Base-by-base conservation (phyloP, 371 early-diverging fungal species). In the Paramicrosporidium saccamoebae region DNA sequence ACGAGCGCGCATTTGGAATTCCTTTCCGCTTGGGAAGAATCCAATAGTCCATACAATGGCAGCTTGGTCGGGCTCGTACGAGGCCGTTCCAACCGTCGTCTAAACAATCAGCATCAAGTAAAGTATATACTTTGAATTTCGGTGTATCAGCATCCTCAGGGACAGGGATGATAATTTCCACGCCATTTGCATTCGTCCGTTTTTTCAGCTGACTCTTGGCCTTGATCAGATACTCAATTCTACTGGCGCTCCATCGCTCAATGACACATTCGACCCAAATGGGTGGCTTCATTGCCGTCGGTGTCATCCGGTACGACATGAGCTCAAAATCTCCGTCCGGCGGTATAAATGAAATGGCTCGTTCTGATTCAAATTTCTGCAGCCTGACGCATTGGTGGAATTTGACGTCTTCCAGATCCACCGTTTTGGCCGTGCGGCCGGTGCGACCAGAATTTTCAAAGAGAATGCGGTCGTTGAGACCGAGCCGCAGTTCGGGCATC, bases 281-380 rank as follows among this genome's bases (percentile, higher is more conserved):
- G 19, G 88, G 48, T 11, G 95, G 95, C 37, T 84, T 90, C 12
- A 86, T 78, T 35, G 48, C 47, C 48, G 40, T 71, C 69, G 3
- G 90, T 73, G 39, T 72, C 21, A 88, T 47, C 7, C 94, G 77
- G 48, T 94, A 94, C 20, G 72, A 73, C 95, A 94, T 94, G 38
- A 94, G 52, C 44, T 94, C 95, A 44, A 94, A 94, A 42, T 86
- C 95, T 25, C 94, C 94, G 50, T 92, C 94, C 5, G 94, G 94
- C 12, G 94, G 94, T 28, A 88, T 82, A 45, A 82, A 92, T 16
- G 79, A 77, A 28, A 92, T 92, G 3, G 94, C 86, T 22, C 94
- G 69, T 45, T 88, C 86, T 28, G 59, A 74, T 34, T 86, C 88
- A 34, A 92, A 92, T 32, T 73, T 58, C 15, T 75, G 73, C 27